Base-by-base conservation (phyloP, 805 yeast species). In the Teunomyces gatunensis region DNA sequence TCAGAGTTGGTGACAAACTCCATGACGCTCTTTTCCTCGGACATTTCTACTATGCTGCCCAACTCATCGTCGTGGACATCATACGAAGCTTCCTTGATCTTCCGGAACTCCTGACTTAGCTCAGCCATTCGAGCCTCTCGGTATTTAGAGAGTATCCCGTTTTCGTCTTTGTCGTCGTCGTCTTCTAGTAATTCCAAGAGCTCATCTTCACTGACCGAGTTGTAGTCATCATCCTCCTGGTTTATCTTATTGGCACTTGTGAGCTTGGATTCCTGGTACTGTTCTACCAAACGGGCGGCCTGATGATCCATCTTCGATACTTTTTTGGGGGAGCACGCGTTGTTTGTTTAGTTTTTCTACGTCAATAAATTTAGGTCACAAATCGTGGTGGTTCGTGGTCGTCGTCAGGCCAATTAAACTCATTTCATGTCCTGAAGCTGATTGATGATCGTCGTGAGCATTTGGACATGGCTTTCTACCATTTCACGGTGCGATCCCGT, bases 61-160 rank as follows among this genome's bases (percentile, higher is more conserved):
- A 61, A 35, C 20, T 42, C 75, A 7, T 67, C 64, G 33, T 69
- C 66, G 20, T 68, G 53, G 56, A 64, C 53, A 3, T 55, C 50
- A 5, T 61, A 60, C 10, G 69, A 61, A 3, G 54, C 60, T 15
- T 51, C 47, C 39, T 61, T 64, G 28, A 73, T 63, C 49, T 58
- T 57, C 50, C 64, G 72, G 67, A 64, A 68, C 59, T 77, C 77
- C 28, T 61, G 56, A 1, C 78, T 69, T 29, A 85, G 65, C 54
- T 85, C 81, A 47, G 81, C 77, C 44, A 86, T 67, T 29, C 95
- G 69, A 53, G 73, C 72, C 56, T 84, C 92, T 62, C 94, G 70
- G 56, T 83, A 85, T 17, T 66, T 70, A 2, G 70, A 60, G 28
- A 78, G 56, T n/a, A 61, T 55, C 7, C 34, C 45, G 5, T 55